These are phyloP conservation scores for Botrytis fragariae DNA, from an alignment of 2,329 filamentous ascomycete species.

Conservation along the genomic window DNA sequence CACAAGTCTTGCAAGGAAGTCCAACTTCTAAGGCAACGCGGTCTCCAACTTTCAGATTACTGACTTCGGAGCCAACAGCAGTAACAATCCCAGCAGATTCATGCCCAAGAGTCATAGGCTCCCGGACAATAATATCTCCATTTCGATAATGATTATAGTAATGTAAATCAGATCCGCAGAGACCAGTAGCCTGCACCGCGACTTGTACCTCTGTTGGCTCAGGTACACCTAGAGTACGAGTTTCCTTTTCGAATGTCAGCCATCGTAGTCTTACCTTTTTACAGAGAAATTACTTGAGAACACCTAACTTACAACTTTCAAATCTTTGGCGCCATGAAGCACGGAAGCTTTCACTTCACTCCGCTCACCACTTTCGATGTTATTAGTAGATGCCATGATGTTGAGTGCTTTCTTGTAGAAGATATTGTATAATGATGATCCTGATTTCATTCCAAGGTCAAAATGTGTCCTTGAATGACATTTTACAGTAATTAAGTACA, in stretches of 20 bases:
- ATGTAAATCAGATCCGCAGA: slow-evolving; percentile 95
- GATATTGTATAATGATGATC: neutral
- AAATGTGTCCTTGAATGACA: neutral
- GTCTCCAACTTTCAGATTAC: slow-evolving; percentile 74
- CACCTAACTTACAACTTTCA: slow-evolving; percentile 35
- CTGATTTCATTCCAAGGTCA: neutral
- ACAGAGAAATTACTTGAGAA: neutral
- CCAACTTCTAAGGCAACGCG: slow-evolving; percentile 93
- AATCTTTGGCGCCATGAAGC: slow-evolving; percentile 37
- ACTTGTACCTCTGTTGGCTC: slow-evolving; percentile 67
- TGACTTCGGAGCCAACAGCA: slow-evolving; percentile 77
- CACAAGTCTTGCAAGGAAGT: slow-evolving; percentile 84
- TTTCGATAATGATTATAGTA: slow-evolving; percentile 97
- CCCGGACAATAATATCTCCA: slow-evolving; percentile 88
- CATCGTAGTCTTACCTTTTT: neutral
- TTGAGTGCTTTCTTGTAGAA: neutral
- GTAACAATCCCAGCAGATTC: slow-evolving; percentile 85
- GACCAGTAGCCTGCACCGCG: slow-evolving; percentile 88
- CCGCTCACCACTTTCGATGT: slow-evolving; percentile 19
- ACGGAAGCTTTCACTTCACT: slow-evolving; percentile 36
- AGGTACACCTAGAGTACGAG: slow-evolving; percentile 32
- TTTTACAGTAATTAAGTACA: neutral
- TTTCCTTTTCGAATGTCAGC: slow-evolving; percentile 33
- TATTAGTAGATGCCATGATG: slow-evolving; percentile 8
- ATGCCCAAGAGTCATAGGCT: slow-evolving; percentile 88